These are phyloP conservation scores for Castanea sativa DNA, from an alignment of 306 rosid genomes.

Conservation along the genomic window DNA sequence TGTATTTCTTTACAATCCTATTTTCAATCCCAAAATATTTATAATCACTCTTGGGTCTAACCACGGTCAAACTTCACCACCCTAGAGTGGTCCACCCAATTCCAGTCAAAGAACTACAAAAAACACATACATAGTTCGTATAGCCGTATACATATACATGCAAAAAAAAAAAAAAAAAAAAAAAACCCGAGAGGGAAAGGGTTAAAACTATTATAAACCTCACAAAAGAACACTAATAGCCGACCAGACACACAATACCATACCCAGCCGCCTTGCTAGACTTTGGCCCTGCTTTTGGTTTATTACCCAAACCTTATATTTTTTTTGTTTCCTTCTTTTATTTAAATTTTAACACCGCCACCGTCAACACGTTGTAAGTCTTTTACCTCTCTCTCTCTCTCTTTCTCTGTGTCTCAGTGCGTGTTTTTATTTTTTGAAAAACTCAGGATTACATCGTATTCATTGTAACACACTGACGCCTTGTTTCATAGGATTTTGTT, in stretches of 20 bases:
- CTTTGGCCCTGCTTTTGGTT: neutral
- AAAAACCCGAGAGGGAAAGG: neutral
- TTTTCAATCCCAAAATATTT: too few species aligned
- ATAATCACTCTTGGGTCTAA: too few species aligned
- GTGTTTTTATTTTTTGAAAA: too few species aligned
- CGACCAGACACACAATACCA: neutral
- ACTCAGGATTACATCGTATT: too few species aligned
- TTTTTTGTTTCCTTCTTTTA: neutral
- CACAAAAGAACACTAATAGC: neutral
- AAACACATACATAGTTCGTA: too few species aligned
- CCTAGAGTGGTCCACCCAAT: too few species aligned
- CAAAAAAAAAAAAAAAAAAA: neutral
- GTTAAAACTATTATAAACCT: too few species aligned
- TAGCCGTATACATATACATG: neutral
- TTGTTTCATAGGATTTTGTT: neutral
- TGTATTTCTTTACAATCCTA: too few species aligned
- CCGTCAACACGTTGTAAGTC: neutral
- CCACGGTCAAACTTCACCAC: too few species aligned
- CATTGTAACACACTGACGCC: too few species aligned
- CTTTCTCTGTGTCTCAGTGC: neutral
- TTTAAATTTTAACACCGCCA: neutral
- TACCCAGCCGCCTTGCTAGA: conserved; percentile 2
- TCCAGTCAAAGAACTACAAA: too few species aligned
- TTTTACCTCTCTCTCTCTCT: neutral
- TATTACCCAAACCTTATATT: too few species aligned